Evolutionary conservation across 441 rosid genomes (phyloP), one percentile per base, ranked within the genome.

Genomic region (Pelargonium fulgidum): DNA sequence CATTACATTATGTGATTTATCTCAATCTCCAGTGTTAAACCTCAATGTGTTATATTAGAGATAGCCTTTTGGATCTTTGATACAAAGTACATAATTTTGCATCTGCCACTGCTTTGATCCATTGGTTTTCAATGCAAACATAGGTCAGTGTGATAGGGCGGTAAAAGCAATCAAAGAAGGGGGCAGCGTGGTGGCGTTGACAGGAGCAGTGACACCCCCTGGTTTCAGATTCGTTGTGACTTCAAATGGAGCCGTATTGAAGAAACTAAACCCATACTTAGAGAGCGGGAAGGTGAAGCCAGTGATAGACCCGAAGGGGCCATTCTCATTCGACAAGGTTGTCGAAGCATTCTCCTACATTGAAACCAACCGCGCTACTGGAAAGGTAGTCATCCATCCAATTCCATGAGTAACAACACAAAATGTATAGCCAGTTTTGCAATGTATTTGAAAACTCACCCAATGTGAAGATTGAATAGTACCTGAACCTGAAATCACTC

Each of bases 141-240:
- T 85, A 89, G 96, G 96, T 73, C 93, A 90, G 78, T 90, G 98
- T 22, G 95, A 92, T 13, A 84, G 73, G 75, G 96, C 95, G 2
- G 96, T 89, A 76, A 86, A 92, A 76, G 91, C 68, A 44, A 72
- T 90, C 63, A 90, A 90, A 79, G 89, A 89, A 79, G 97, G 96
- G 24, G 97, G 97, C n/a, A 83, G 80, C 22, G 92, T 90, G 13
- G 98, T 90, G 78, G 97, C 90, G 56, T 76, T 92, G 67, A 92
- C 96, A 0, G 96, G 96, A 1, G 92, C 93, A 0, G 96, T 90
- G 1, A 86, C 89, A 0, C 89, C 93, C 0, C 93, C 93, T 54
- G 96, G 96, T 29, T 92, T 89, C 70, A 78, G 96, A 82, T 90
- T 90, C 50, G 97, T 90, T 22, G 97, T 93, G 61, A 87, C 96